A percentile compares a stretch with the other conserved stretches of the same genome.
These are phyloP conservation scores for Boletus speciosus DNA, from an alignment of 768 basidiomycete species.

Conservation along the genomic window DNA sequence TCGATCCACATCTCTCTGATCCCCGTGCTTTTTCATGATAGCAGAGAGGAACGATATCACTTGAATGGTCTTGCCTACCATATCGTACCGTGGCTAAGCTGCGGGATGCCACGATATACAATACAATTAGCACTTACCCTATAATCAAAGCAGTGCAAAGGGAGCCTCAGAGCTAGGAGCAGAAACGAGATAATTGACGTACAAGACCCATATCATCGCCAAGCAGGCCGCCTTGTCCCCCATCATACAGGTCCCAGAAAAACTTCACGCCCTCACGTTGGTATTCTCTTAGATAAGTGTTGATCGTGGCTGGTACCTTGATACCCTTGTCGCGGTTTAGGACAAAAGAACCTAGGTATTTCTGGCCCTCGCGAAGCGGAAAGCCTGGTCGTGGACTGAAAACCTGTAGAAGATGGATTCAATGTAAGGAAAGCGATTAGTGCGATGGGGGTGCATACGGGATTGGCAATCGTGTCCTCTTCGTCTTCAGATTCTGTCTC, in stretches of 20 bases:
- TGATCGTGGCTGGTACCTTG: conserved; percentile 66
- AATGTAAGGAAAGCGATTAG: not conserved
- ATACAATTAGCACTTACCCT: conserved; percentile 23
- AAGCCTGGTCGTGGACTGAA: conserved; percentile 54
- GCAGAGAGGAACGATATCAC: conserved; percentile 87
- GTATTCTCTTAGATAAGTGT: conserved; percentile 85
- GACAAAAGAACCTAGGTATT: conserved; percentile 42
- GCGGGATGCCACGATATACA: not conserved
- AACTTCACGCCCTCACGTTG: conserved; percentile 86
- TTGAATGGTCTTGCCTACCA: conserved; percentile 88
- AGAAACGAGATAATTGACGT: conserved; percentile 10
- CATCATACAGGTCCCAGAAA: conserved; percentile 67
- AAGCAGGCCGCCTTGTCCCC: conserved; percentile 72
- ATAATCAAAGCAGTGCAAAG: not conserved
- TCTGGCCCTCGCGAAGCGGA: conserved; percentile 43
- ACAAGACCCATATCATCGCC: conserved; percentile 97
- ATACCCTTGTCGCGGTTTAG: conserved; percentile 47
- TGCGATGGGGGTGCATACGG: conserved; percentile 18
- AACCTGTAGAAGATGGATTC: conserved; percentile 26
- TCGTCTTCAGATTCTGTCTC: conserved; percentile 47
- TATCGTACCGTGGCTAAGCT: conserved; percentile 4
- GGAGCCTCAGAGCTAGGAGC: not conserved
- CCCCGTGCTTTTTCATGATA: conserved; percentile 82
- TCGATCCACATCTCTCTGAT: conserved; percentile 58
- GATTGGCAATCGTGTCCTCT: conserved; percentile 28